Base-by-base conservation (phyloP, 768 basidiomycete species). In the Termitomyces sp. region DNA sequence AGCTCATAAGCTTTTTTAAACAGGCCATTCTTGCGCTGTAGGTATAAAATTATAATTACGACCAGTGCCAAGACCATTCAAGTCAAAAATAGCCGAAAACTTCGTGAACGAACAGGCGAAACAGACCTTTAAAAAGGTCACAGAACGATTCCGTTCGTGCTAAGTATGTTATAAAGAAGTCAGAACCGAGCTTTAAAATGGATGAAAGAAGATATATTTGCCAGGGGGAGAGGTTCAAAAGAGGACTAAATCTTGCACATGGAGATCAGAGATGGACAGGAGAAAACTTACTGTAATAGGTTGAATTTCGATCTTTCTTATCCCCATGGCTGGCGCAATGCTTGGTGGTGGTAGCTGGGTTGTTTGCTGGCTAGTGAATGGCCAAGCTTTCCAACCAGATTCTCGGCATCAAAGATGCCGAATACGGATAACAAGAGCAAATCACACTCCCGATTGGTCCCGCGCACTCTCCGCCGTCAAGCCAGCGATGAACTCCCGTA, bases 1-100 rank as follows among this genome's bases (percentile, higher is more conserved):
- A 93, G 87, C 70, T 93, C 91, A 66, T 91, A 91, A 0, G 91
- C 91, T 65, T 92, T 93, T 71, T 93, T 92, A 84, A 93, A 93
- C 56, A 93, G 83, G 6, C 91, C 91, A 58, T 90, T 90, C 76
- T 93, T 92, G 64, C 91, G 83, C 91, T 93, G 3, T 29, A 9
- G 29, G 9, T 3, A 9, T 29, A 29, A 9, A 29, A 29, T 29
- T 3, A 29, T 29, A 29, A 29, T 29, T 29, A 29, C 29, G 73
- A 68, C 63, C 58, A 66, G 66, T 70, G 73, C 76, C 74, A 73
- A 77, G 76, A 71, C n/a, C 69, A 66, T 69, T 70, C 62, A 64
- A 62, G 66, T 73, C 76, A 82, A 84, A 82, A 84, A 88, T 86
- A 86, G 82, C 75, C 33, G 76, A 74, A 75, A 71, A 67, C 70